Evolutionary conservation across 2,329 filamentous ascomycete genomes (phyloP).

Genomic region (Cladobotryum protrusum): DNA sequence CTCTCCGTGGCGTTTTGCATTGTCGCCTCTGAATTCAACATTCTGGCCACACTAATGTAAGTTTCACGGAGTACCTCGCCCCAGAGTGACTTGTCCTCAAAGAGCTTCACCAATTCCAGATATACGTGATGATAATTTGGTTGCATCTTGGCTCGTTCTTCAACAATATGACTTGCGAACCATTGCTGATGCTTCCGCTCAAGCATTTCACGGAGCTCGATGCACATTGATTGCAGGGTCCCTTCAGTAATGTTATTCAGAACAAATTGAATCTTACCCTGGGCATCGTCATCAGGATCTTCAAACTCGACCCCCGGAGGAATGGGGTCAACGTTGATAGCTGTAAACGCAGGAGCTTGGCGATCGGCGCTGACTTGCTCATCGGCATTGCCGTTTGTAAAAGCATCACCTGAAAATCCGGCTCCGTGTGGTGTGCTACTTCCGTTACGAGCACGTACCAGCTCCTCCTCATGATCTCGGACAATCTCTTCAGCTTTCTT

Average conservation of each 20-base stretch:
- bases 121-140: conserved; percentile 95
- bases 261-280: conserved; percentile 92
- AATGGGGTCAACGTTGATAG: conserved; percentile 69
- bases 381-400: conserved; percentile 67
- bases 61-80: conserved; percentile 89
- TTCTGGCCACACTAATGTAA: conserved; percentile 74
- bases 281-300: conserved; percentile 75
- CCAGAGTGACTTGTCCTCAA: conserved; percentile 75
- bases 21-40: conserved; percentile 86
- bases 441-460: conserved; percentile 50
- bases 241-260: conserved; percentile 93
- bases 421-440: conserved; percentile 31
- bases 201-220: conserved; percentile 71
- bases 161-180: conserved; percentile 93
- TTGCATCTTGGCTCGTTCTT: conserved; percentile 93
- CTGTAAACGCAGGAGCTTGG: conserved; percentile 64
- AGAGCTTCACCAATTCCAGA: conserved; percentile 77
- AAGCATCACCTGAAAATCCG: conserved; percentile 37
- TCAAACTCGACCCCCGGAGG: conserved; percentile 60
- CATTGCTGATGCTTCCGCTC: conserved; percentile 83
- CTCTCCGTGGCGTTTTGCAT: conserved; percentile 80
- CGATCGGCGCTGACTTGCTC: conserved; percentile 54
- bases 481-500: conserved; percentile 77
- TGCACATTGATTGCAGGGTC: conserved; percentile 78
- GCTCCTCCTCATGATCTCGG: conserved; percentile 58